Base-by-base conservation (phyloP, 2,329 filamentous ascomycete species). In the Fusarium denticulatum region DNA sequence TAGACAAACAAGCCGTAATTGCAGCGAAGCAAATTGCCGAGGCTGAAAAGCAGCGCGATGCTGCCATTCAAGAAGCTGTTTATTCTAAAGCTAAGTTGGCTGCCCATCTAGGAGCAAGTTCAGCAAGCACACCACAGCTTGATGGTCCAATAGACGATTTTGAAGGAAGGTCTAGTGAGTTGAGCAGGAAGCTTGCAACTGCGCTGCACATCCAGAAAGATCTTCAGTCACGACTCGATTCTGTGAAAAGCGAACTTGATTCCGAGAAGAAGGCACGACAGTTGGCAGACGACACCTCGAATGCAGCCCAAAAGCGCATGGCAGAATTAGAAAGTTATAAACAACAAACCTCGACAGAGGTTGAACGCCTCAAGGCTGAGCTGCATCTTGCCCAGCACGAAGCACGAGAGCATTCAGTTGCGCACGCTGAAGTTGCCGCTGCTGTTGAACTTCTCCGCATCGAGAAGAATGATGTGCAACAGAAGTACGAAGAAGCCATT, bases 61-160 rank as follows among this genome's bases (percentile, higher is more conserved):
- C 93, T 45, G 96, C 96, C n/a, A 92, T 99, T 60, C 93, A 92
- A 77, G 97, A 99, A 83, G 96, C 96, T 2, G 93, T 96, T 1
- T 98, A 98, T 82, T 94, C 95, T 39, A 97, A 97, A 80, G 95
- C 97, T 6, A 98, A 94, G 80, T 86, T 98, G 58, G 95, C 95
- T 36, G 95, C 95, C 13, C 92, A 95, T 72, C 77, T 82, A 7
- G 91, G 89, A 42, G 88, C 90, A 62, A 94, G 92, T 76, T 88
- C 90, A 58, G 86, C 86, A 46, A 87, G 87, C 78, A 88, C 90
- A 45, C 84, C 92, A 63, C 86, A 90, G 78, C 81, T 89, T 6
- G 90, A 91, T 50, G 86, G 81, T 20, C 88, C 89, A 56, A 86
- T 90, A 42, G 88, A 88, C 20, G 91, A 93, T 57, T 90, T 94